Evolutionary conservation across 177 flowering plant genomes (phyloP).

Genomic region (Telopea speciosissima): DNA sequence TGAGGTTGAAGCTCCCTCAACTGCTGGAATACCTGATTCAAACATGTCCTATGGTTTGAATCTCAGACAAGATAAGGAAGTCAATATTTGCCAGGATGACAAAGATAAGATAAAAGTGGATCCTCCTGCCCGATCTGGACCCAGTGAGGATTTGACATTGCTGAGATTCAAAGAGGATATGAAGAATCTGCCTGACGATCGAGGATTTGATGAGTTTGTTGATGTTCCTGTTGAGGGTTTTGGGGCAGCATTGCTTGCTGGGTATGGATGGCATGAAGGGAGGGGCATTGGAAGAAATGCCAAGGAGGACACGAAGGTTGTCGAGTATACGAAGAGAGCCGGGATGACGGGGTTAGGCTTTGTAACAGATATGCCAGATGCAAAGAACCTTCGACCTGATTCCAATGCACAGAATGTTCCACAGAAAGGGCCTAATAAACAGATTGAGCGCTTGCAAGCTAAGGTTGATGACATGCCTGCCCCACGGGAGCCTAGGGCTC

Average conservation of each 20-base stretch:
- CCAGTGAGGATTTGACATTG: slow-evolving; percentile 29
- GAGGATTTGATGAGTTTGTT: slow-evolving; percentile 50
- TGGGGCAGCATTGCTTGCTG: slow-evolving; percentile 62
- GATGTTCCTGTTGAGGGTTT: slow-evolving; percentile 77
- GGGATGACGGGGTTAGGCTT: slow-evolving; percentile 57
- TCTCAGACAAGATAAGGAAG: slow-evolving; percentile 22
- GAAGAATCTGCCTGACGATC: slow-evolving; percentile 51
- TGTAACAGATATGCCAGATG: slow-evolving; percentile 14
- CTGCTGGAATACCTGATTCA: slow-evolving; percentile 16
- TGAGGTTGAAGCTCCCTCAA: slow-evolving; percentile 35
- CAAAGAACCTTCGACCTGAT: slow-evolving; percentile 4
- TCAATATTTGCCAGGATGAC: background rate
- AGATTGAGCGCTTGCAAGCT: slow-evolving; percentile 24
- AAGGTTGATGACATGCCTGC: slow-evolving; percentile 38
- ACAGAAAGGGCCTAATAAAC: slow-evolving; percentile 19
- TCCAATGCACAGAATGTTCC: slow-evolving; percentile 13
- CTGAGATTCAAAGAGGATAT: slow-evolving; percentile 58
- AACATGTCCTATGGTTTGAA: slow-evolving; percentile 46
- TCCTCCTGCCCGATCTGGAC: background rate
- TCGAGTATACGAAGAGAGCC: slow-evolving; percentile 27
- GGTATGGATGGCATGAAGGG: slow-evolving; percentile 89
- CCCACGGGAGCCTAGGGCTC: slow-evolving; percentile 14
- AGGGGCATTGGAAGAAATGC: slow-evolving; percentile 67
- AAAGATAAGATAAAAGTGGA: background rate
- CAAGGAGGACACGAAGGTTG: slow-evolving; percentile 47